phyloP scores from a whole-genome alignment of 805 yeast species.

The Maudiozyma saulgeensis region DNA sequence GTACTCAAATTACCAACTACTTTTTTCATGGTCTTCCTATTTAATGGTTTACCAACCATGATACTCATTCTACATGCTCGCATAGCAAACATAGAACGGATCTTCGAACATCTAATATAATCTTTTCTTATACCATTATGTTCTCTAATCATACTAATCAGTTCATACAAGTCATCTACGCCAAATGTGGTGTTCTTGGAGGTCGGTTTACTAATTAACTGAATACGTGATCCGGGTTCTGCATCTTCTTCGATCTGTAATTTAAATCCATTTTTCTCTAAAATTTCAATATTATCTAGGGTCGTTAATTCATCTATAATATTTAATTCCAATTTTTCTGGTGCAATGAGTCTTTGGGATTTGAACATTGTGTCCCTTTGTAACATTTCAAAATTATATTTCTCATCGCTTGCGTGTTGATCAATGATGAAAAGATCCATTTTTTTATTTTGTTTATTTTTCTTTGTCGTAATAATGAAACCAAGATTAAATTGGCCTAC shows the following conservation, averaged over 20 bases:
- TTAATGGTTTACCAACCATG: conserved; percentile 80
- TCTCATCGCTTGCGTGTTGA: conserved; percentile 97
- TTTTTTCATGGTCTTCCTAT: conserved; percentile 47
- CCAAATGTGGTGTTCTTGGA: conserved; percentile 64
- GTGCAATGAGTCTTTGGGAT: conserved; percentile 60
- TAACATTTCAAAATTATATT: conserved; percentile 73
- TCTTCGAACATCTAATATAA: conserved; percentile 55
- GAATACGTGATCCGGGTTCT: conserved; percentile 48
- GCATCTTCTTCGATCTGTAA: conserved; percentile 40
- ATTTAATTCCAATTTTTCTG: conserved; percentile 50
- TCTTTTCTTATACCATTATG: conserved; percentile 35
- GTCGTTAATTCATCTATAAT: conserved; percentile 72
- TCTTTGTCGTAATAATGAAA: conserved; percentile 65
- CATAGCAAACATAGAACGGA: conserved; percentile 82
- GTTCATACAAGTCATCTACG: conserved; percentile 58
- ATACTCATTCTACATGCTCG: conserved; percentile 89
- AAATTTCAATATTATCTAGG: conserved; percentile 45
- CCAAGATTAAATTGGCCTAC: conserved; percentile 96
- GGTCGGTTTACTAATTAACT: conserved; percentile 56
- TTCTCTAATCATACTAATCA: conserved; percentile 57
- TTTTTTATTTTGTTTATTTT: conserved; percentile 16
- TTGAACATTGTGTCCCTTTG: conserved; percentile 48
- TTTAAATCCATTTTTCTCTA: conserved; percentile 71
- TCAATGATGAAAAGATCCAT: conserved; percentile 77
- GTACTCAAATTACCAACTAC: conserved; percentile 60